A percentile compares a stretch with the other conserved stretches of the same genome.
Evolutionary conservation across 2,329 filamentous ascomycete genomes (phyloP).

Genomic region (Trichocomaceae sp.): DNA sequence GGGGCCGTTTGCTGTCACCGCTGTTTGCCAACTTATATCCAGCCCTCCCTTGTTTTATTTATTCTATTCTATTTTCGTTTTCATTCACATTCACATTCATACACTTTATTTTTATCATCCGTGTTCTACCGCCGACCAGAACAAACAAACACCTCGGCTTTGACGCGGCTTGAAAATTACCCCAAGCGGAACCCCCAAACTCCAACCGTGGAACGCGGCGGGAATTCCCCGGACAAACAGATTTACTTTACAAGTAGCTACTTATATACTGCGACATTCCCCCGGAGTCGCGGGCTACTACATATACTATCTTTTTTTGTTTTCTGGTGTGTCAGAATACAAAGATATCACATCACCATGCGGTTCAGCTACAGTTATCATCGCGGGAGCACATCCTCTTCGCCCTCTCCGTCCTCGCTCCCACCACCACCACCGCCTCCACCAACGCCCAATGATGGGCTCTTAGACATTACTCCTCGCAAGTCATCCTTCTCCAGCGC

Average conservation of each 20-base stretch:
- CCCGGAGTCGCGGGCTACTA: too few species aligned
- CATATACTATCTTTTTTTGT: too few species aligned
- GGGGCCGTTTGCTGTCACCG: conserved; percentile 12
- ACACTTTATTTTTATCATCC: background rate
- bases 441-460: conserved; percentile 31
- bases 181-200: background rate
- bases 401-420: conserved; percentile 24
- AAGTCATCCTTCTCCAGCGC: conserved; percentile 37
- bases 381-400: conserved; percentile 16
- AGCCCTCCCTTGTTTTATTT: background rate
- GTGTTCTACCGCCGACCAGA: background rate
- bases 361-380: conserved; percentile 24
- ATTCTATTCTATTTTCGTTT: background rate
- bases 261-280: background rate
- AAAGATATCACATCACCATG: conserved; percentile 13
- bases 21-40: too few species aligned
- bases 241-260: background rate
- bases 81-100: background rate
- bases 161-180: background rate
- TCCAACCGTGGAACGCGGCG: background rate
- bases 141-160: background rate
- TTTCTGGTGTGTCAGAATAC: too few species aligned
- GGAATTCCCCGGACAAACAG: background rate
- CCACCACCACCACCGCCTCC: conserved; percentile 35
- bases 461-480: conserved; percentile 37